Conservation (phyloP, 2,329 filamentous ascomycete species). For the Fusarium nisikadoi region DNA sequence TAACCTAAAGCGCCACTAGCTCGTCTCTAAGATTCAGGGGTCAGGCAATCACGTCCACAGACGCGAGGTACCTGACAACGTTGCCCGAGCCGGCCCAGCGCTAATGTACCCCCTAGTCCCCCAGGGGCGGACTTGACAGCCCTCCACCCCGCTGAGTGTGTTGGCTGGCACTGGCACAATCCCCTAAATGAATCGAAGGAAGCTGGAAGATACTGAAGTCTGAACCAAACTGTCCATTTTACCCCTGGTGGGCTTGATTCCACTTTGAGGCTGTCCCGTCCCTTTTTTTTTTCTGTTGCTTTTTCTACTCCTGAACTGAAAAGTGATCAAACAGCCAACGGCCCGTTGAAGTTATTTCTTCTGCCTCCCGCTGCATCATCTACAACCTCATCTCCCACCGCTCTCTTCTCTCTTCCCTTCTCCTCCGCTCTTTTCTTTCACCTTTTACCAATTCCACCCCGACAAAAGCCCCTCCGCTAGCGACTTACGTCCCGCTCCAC, state of each 20-base stretch:
- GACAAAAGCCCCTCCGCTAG: slow-evolving; percentile 30
- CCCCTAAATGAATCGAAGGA: slow-evolving; percentile 32
- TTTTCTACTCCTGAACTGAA: slow-evolving; percentile 34
- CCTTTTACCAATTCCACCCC: slow-evolving; percentile 16
- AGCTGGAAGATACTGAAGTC: slow-evolving; percentile 19
- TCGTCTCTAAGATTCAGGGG: slow-evolving; percentile 26
- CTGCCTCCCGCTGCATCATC: slow-evolving; percentile 6
- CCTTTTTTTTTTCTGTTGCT: slow-evolving; percentile 29
- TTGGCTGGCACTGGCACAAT: background rate
- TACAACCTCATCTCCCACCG: slow-evolving; percentile 3
- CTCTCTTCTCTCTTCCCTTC: slow-evolving; percentile 8
- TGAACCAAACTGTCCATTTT: slow-evolving; percentile 2
- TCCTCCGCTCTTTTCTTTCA: slow-evolving; percentile 11
- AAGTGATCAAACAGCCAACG: slow-evolving; percentile 25
- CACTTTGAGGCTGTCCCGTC: slow-evolving; percentile 28
- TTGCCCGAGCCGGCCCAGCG: slow-evolving; percentile 27
- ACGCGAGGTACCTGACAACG: slow-evolving; percentile 36
- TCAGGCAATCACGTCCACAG: slow-evolving; percentile 26
- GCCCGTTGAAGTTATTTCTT: slow-evolving; percentile 16
- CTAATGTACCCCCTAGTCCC: slow-evolving; percentile 31
- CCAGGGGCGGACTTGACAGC: slow-evolving; percentile 41
- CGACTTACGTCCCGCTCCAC: slow-evolving; percentile 27
- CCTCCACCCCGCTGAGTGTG: slow-evolving; percentile 26
- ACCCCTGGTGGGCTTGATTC: slow-evolving; percentile 28
- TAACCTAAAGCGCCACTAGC: slow-evolving; percentile 21